phyloP scores from a whole-genome alignment of 2,329 filamentous ascomycete species.

The Talaromyces islandicus region DNA sequence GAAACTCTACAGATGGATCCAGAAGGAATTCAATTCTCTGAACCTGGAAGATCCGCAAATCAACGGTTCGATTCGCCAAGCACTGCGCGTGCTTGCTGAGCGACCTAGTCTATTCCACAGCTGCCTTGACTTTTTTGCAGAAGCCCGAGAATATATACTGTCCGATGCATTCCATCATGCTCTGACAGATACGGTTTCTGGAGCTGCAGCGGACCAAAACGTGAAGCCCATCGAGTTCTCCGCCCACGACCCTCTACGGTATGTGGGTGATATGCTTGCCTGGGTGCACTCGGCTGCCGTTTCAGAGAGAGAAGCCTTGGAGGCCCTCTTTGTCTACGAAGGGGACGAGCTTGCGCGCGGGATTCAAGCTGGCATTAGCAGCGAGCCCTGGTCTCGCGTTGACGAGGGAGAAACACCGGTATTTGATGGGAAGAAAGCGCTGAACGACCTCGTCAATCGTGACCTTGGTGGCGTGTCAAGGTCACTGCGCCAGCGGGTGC shows the following conservation, averaged over 20 bases:
- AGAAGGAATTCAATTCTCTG: constrained; percentile 83
- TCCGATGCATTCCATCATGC: constrained; percentile 87
- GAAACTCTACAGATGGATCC: constrained; percentile 92
- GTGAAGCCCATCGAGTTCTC: constrained; percentile 90
- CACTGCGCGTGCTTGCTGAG: constrained; percentile 81
- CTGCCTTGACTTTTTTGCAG: constrained; percentile 87
- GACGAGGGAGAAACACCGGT: constrained; percentile 49
- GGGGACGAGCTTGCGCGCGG: constrained; percentile 81
- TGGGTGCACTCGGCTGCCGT: constrained; percentile 95
- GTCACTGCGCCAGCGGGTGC: constrained; percentile 80
- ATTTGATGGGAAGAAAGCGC: constrained; percentile 75
- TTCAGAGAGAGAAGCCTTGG: constrained; percentile 85
- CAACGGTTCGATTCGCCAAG: constrained; percentile 73
- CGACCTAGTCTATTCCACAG: constrained; percentile 85
- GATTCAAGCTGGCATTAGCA: constrained; percentile 71
- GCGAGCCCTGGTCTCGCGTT: constrained; percentile 71
- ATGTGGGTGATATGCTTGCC: constrained; percentile 94
- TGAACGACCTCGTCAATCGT: constrained; percentile 81
- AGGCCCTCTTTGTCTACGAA: constrained; percentile 84
- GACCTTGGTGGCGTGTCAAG: constrained; percentile 75
- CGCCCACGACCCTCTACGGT: constrained; percentile 85
- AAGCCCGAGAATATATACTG: constrained; percentile 77
- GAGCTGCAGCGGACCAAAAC: constrained; percentile 53
- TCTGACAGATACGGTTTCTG: constrained; percentile 64
- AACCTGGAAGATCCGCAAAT: constrained; percentile 95